Evolutionary conservation across 1,284 basidiomycete species (phyloP).

Genomic region (Malassezia arunalokei): DNA sequence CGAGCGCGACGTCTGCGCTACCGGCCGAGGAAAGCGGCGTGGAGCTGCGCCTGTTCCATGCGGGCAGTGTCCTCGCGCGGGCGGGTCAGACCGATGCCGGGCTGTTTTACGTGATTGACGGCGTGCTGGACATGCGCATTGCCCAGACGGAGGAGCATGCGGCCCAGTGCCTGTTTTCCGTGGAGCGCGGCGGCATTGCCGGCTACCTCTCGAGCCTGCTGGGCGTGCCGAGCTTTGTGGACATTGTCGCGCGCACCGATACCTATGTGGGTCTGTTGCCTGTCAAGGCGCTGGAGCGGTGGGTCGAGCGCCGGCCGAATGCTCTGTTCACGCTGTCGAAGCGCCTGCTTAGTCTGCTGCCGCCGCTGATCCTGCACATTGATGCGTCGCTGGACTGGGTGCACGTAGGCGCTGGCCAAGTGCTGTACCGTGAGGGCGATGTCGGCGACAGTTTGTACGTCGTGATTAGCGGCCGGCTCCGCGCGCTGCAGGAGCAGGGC

Average conservation of each 20-base stretch:
- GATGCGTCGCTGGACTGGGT: slow-evolving; percentile 97
- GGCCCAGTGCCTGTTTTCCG: slow-evolving; percentile 58
- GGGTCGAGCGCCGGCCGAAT: slow-evolving; percentile 86
- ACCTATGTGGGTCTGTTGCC: slow-evolving; percentile 91
- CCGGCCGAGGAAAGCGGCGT: slow-evolving; percentile 68
- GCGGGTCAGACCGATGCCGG: slow-evolving; percentile 84
- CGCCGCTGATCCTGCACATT: slow-evolving; percentile 88
- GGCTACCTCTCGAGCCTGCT: slow-evolving; percentile 92
- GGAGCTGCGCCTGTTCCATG: slow-evolving; percentile 82
- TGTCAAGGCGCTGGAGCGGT: slow-evolving; percentile 69
- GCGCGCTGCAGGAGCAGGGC: slow-evolving; percentile 57
- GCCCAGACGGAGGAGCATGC: slow-evolving; percentile 47
- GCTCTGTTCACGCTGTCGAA: slow-evolving; percentile 93
- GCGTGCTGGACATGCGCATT: slow-evolving; percentile 80
- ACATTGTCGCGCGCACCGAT: slow-evolving; percentile 91
- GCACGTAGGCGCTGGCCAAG: slow-evolving; percentile 81
- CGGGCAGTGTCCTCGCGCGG: slow-evolving; percentile 71
- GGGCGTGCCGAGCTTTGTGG: slow-evolving; percentile 83
- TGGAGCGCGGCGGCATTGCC: slow-evolving; percentile 83
- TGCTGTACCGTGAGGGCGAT: slow-evolving; percentile 82
- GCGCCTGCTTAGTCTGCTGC: slow-evolving; percentile 79
- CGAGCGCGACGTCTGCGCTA: background rate
- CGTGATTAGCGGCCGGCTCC: slow-evolving; percentile 84
- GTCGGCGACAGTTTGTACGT: slow-evolving; percentile 90
- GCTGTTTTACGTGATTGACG: slow-evolving; percentile 94